Evolutionary conservation across 2,329 filamentous ascomycete species (phyloP).

Genomic region (Aspergillus neoniger): DNA sequence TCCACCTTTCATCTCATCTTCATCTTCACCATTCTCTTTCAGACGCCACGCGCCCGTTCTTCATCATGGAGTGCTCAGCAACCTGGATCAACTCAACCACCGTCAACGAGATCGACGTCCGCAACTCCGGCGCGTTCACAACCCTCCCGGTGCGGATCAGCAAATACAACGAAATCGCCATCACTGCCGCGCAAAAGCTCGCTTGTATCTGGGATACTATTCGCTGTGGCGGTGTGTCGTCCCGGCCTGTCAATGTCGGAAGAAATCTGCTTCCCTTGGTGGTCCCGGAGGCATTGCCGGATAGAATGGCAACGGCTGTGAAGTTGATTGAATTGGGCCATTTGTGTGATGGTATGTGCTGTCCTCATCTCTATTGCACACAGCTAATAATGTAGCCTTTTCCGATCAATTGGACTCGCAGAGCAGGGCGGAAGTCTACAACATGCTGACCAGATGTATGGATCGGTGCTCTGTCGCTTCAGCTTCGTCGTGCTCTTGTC

Average conservation of each 20-base stretch:
- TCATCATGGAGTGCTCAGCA: background rate
- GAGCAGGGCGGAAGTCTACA: background rate
- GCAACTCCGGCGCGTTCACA: slow-evolving; percentile 1
- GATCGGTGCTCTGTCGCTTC: background rate
- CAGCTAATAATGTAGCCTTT: background rate
- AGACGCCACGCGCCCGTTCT: too few relatives aligned
- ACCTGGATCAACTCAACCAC: background rate
- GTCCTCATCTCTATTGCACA: background rate
- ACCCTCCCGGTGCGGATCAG: background rate
- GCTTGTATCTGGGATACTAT: background rate
- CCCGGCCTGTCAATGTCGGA: background rate
- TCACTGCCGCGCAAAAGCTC: background rate
- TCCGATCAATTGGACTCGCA: background rate
- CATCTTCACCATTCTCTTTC: background rate
- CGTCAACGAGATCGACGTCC: background rate
- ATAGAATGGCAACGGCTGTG: background rate
- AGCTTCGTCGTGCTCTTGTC: background rate
- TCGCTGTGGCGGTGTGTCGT: too few relatives aligned
- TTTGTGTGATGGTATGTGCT: background rate
- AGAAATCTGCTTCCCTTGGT: background rate
- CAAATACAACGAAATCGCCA: slow-evolving; percentile 4
- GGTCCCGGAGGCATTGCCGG: background rate
- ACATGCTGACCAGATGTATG: background rate
- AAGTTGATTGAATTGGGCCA: background rate
- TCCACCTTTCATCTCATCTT: background rate